phyloP scores from a whole-genome alignment of 1,139 yeast genomes.

The Zygosaccharomyces sapae region DNA sequence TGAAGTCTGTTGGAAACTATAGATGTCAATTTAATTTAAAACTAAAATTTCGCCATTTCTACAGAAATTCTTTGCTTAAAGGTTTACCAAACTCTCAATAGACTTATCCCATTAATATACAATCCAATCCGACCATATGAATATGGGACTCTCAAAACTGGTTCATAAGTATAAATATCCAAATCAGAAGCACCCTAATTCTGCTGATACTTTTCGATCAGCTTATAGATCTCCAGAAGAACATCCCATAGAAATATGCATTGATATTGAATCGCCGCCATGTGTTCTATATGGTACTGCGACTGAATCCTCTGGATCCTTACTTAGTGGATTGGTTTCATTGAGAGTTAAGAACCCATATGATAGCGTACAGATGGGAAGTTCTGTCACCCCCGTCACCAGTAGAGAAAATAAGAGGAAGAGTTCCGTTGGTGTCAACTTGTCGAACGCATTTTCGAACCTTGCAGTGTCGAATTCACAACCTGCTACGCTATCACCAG shows the following conservation, averaged over 20 bases:
- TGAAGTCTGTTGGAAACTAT: neutral
- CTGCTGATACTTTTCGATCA: slow-evolving; percentile 8
- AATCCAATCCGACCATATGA: neutral
- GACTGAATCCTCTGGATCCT: slow-evolving; percentile 76
- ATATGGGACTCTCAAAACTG: slow-evolving; percentile 15
- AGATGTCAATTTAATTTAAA: neutral
- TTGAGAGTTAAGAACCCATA: slow-evolving; percentile 26
- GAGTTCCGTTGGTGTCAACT: slow-evolving; percentile 15
- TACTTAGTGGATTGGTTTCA: slow-evolving; percentile 67
- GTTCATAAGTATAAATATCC: slow-evolving; percentile 11
- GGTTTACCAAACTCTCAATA: neutral
- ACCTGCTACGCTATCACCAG: slow-evolving; percentile 11
- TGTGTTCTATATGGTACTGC: slow-evolving; percentile 77
- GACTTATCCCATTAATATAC: neutral
- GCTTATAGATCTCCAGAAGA: slow-evolving; percentile 8
- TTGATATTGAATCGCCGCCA: slow-evolving; percentile 87
- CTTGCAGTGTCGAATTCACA: slow-evolving; percentile 13
- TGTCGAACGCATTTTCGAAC: slow-evolving; percentile 19
- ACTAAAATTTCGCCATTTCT: neutral
- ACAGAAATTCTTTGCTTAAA: neutral
- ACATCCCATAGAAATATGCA: slow-evolving; percentile 47
- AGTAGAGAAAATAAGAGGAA: slow-evolving; percentile 16
- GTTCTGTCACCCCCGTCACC: slow-evolving; percentile 11
- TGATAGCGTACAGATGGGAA: slow-evolving; percentile 5
- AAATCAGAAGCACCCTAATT: slow-evolving; percentile 5